Conservation (phyloP, 106 monocot species). For the Hemerocallis citrina region DNA sequence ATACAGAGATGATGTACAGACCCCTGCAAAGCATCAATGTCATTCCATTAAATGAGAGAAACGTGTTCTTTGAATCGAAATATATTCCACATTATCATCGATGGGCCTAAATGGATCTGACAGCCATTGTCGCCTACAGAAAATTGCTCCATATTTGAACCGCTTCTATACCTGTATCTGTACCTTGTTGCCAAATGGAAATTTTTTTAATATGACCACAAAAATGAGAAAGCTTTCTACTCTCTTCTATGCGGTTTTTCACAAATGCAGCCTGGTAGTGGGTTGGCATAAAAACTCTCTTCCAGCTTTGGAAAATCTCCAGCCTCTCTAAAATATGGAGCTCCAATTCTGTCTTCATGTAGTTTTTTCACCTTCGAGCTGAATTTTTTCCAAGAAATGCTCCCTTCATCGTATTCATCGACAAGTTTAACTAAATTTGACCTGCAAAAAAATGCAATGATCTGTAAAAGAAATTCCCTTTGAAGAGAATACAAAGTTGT, state of each 20-base stretch:
- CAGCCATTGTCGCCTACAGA: not conserved
- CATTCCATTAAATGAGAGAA: not conserved
- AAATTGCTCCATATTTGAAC: not conserved
- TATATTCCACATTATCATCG: not conserved
- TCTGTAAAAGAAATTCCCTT: not conserved
- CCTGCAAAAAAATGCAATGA: constrained; percentile 24
- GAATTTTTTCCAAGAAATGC: constrained; percentile 63
- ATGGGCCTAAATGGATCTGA: not conserved
- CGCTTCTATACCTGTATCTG: not conserved
- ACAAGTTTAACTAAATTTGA: constrained; percentile 55
- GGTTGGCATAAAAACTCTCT: constrained; percentile 85
- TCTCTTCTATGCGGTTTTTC: constrained; percentile 14
- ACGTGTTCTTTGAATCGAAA: not conserved
- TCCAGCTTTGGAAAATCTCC: constrained; percentile 91
- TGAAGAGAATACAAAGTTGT: not conserved
- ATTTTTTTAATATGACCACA: not conserved
- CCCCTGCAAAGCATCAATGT: not conserved
- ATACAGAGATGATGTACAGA: not conserved
- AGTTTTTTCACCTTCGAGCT: constrained; percentile 60
- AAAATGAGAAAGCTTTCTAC: not conserved
- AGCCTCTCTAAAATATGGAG: constrained; percentile 59
- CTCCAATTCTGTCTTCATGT: constrained; percentile 52
- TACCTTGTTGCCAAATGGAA: not conserved
- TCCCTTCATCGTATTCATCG: constrained; percentile 63
- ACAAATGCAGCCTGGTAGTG: constrained; percentile 78